phyloP scores from a whole-genome alignment of 352 stramenopile genomes.

The Albugo laibachii region DNA sequence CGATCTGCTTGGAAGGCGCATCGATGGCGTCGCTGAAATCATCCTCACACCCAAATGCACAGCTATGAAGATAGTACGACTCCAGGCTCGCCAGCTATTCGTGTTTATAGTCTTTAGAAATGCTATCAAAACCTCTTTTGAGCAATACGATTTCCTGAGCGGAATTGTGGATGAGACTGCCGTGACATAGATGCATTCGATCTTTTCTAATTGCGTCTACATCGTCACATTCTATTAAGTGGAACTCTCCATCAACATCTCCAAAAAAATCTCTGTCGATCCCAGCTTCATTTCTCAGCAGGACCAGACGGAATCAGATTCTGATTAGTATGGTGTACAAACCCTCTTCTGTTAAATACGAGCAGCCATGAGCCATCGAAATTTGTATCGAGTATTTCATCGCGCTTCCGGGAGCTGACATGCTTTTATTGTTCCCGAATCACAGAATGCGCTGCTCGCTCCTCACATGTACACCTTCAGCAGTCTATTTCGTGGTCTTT shows the following conservation, averaged over 20 bases:
- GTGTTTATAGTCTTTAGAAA: constrained; percentile 35
- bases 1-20: constrained; percentile 38
- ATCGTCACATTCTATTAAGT: constrained; percentile 73
- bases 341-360: constrained; percentile 40
- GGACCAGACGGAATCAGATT: constrained; percentile 16
- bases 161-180: constrained; percentile 65
- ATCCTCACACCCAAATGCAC: constrained; percentile 36
- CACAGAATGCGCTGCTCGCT: constrained; percentile 26
- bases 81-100: constrained; percentile 58
- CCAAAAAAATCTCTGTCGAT: constrained; percentile 16
- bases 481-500: constrained; percentile 57
- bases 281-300: constrained; percentile 3
- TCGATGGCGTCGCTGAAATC: constrained; percentile 47
- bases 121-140: constrained; percentile 29
- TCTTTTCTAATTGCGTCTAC: constrained; percentile 61
- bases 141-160: constrained; percentile 59
- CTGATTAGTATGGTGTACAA: constrained; percentile 38
- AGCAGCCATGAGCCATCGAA: constrained; percentile 45
- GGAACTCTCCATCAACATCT: constrained; percentile 58
- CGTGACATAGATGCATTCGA: constrained; percentile 62
- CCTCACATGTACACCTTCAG: constrained; percentile 79
- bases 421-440: constrained; percentile 43
- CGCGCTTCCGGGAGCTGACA: constrained; percentile 26
- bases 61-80: constrained; percentile 31
- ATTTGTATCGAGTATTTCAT: constrained; percentile 72